These are phyloP conservation scores for Capillidium rhysosporum DNA, from an alignment of 371 early-diverging fungal genomes.

Conservation along the genomic window DNA sequence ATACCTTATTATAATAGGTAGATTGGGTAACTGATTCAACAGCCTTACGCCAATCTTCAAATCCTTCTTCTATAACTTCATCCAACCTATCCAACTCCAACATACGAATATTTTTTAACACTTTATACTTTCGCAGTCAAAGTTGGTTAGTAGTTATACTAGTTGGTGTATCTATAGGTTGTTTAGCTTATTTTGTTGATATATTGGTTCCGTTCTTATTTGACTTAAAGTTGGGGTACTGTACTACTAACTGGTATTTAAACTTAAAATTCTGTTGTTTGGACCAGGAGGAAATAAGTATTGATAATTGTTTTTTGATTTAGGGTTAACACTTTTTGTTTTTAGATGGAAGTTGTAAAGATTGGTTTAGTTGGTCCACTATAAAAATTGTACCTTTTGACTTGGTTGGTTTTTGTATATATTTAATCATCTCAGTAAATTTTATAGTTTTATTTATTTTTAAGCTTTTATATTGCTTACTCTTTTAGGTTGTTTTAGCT, in stretches of 20 bases:
- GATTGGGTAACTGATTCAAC: constrained; percentile 89
- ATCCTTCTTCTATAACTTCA: constrained; percentile 43
- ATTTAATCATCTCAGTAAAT: background rate
- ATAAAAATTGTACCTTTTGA: constrained; percentile 10
- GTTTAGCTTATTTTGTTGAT: constrained; percentile 70
- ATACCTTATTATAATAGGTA: constrained; percentile 10
- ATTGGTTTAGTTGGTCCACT: background rate
- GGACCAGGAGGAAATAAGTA: constrained; percentile 39
- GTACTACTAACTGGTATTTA: constrained; percentile 76
- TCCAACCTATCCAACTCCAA: constrained; percentile 25
- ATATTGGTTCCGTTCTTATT: constrained; percentile 72
- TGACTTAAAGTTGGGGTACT: constrained; percentile 72
- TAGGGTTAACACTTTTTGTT: constrained; percentile 4
- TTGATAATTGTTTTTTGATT: background rate
- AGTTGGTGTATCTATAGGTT: constrained; percentile 60
- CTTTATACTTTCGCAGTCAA: constrained; percentile 49
- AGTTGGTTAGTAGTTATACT: constrained; percentile 72
- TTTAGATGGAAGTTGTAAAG: background rate
- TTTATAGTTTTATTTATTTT: background rate
- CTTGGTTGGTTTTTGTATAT: background rate
- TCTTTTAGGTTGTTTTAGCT: constrained; percentile 29
- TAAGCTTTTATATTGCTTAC: background rate
- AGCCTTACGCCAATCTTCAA: no score
- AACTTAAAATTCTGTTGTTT: constrained; percentile 93
- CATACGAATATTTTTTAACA: constrained; percentile 20